Evolutionary conservation across 805 yeast species (phyloP).

Genomic region (Candida cerambycidarum): DNA sequence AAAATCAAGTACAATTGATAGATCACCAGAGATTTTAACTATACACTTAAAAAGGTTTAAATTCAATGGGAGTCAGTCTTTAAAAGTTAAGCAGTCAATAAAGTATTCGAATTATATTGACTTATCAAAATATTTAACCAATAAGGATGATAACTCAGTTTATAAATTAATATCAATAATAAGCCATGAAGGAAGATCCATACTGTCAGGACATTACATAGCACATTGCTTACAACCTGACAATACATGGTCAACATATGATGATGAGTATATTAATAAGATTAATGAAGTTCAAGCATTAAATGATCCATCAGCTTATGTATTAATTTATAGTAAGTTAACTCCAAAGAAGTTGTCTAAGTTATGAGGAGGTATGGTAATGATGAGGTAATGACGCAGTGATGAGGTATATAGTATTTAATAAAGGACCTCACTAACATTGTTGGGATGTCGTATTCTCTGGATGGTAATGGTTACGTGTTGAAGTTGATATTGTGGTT

Average conservation of each 20-base stretch:
- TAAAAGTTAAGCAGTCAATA: constrained; percentile 86
- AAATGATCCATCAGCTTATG: constrained; percentile 87
- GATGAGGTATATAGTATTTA: no score
- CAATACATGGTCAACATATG: constrained; percentile 90
- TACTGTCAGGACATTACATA: constrained; percentile 89
- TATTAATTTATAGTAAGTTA: constrained; percentile 76
- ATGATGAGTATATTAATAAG: constrained; percentile 82
- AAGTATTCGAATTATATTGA: constrained; percentile 77
- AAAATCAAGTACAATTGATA: constrained; percentile 69
- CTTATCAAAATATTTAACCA: constrained; percentile 53
- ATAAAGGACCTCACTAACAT: no score
- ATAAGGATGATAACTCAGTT: constrained; percentile 32
- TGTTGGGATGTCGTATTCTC: no score
- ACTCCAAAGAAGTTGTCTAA: constrained; percentile 44
- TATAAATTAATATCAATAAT: constrained; percentile 82
- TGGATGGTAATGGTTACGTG: no score
- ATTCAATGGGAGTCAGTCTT: constrained; percentile 71
- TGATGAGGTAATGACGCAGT: background rate
- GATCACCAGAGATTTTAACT: constrained; percentile 85
- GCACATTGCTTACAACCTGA: constrained; percentile 91
- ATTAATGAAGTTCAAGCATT: constrained; percentile 73
- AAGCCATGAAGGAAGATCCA: constrained; percentile 92
- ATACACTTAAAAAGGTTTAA: constrained; percentile 90
- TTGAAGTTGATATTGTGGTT: no score
- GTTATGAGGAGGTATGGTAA: background rate